Base-by-base conservation (phyloP, 78 protist genomes). In the Dictyostelium discoideum region DNA sequence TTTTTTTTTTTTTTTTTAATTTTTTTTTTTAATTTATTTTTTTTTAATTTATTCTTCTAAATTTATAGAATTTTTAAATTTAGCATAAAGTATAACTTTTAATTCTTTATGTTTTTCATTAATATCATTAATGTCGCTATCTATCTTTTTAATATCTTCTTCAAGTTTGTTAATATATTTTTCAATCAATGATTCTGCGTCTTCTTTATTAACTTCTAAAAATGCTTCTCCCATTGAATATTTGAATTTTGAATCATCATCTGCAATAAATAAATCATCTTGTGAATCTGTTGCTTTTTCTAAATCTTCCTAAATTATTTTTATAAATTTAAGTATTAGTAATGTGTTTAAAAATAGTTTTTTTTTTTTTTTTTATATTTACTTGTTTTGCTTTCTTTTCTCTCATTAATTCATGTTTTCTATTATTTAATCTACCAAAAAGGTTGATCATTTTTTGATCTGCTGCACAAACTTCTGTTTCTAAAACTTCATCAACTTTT, bases 181-280 rank as follows among this genome's bases (percentile, higher is more conserved):
- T 20, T 90, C 88, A 48, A 90, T 16, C 67, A 90, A 20, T 82
- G 57, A 7, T 40, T 90, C 95, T 20, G 95, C 26, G 13, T 90
- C 95, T 5, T 29, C 84, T 73, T 90, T 90, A 48, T 20, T 26
- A 18, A 77, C 57, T 26, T 80, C 87, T 50, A 90, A 44, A 42
- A 81, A 90, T 57, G 95, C 95, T 50, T 90, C 88, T 5, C 95
- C 95, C 95, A 90, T 90, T 16, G 81, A 20, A 69, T 90, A 90
- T 32, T 90, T 67, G 54, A 78, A 90, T 73, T 82, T 90, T 24
- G 78, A n/a, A 14, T 90, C 95, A 50, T 90, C 95, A 16, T 80
- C 88, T 50, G 69, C 87, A 32, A 90, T 4, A 82, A 90, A 90
- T 83, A 90, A 7, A 72, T 90, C 95, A 46, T 90, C 95, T 82